A percentile compares a stretch with the other conserved stretches of the same genome.
These are phyloP conservation scores for Metschnikowia reukaufii DNA, from an alignment of 805 yeast species.

Conservation along the genomic window DNA sequence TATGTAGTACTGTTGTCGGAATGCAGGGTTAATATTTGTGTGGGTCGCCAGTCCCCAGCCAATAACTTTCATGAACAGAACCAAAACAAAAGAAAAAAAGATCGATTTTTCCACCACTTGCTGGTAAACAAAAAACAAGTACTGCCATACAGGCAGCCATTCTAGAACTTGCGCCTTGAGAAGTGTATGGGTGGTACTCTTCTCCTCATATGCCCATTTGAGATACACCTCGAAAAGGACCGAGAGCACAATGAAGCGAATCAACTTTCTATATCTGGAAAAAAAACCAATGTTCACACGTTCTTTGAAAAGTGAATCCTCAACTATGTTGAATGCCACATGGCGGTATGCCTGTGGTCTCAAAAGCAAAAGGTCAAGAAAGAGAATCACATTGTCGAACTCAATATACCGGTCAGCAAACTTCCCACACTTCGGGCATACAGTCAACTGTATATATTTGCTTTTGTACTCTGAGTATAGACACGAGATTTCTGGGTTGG, in stretches of 20 bases:
- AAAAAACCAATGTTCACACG: constrained; percentile 4
- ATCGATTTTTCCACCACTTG: constrained; percentile 48
- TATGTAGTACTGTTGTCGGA: constrained; percentile 36
- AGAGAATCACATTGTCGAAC: constrained; percentile 77
- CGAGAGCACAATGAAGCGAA: constrained; percentile 57
- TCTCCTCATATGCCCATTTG: constrained; percentile 90
- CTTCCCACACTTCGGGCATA: constrained; percentile 67
- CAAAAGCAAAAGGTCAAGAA: constrained; percentile 77
- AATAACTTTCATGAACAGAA: constrained; percentile 17
- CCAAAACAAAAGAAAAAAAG: constrained; percentile 39
- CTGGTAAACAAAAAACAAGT: constrained; percentile 53
- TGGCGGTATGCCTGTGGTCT: constrained; percentile 90
- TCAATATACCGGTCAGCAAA: constrained; percentile 92
- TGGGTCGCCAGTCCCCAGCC: constrained; percentile 25
- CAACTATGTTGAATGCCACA: constrained; percentile 70
- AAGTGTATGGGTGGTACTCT: constrained; percentile 36
- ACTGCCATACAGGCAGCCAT: constrained; percentile 49
- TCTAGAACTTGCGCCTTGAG: constrained; percentile 26
- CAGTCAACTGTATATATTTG: constrained; percentile 75
- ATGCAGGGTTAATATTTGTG: constrained; percentile 21
- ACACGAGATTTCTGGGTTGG: constrained; percentile 54
- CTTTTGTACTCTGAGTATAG: constrained; percentile 73
- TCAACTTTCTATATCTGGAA: constrained; percentile 24
- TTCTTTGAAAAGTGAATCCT: constrained; percentile 20
- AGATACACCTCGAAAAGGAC: constrained; percentile 85